Evolutionary conservation across 371 early-diverging fungal species (phyloP).

Genomic region (Dichotomocladium elegans): DNA sequence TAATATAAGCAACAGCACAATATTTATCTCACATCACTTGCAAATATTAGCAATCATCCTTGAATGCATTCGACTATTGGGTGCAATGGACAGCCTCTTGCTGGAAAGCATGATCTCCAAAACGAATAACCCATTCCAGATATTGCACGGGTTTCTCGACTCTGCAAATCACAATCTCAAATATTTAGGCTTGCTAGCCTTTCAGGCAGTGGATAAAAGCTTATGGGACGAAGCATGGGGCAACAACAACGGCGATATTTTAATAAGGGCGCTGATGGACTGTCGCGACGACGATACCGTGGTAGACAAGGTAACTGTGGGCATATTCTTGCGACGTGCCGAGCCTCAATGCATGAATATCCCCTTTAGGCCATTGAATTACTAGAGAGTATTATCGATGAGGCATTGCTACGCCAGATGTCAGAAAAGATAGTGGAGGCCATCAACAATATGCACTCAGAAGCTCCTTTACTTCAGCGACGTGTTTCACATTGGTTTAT

Average conservation of each 20-base stretch:
- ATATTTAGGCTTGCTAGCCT: constrained; percentile 36
- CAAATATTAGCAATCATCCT: constrained; percentile 31
- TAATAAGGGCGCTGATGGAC: no score
- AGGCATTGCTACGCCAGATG: no score
- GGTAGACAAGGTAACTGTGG: constrained; percentile 19
- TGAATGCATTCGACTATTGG: constrained; percentile 32
- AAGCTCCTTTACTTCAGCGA: no score
- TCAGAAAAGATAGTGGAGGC: no score
- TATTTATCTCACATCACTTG: background rate
- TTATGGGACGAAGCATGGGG: constrained; percentile 35
- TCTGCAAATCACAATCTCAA: constrained; percentile 41
- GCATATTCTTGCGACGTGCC: no score
- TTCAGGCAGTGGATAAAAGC: constrained; percentile 18
- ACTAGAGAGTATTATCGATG: no score
- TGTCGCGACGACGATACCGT: constrained; percentile 24
- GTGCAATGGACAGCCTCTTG: constrained; percentile 19
- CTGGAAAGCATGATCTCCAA: constrained; percentile 4
- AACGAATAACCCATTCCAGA: constrained; percentile 20
- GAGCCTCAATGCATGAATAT: no score
- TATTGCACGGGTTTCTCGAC: constrained; percentile 23
- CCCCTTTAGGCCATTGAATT: no score
- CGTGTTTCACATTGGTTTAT: no score
- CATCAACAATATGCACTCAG: no score
- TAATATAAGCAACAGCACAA: background rate
- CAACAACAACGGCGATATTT: no score